Percentiles rank a stretch among this genome's conserved stretches.
These are phyloP conservation scores for Akanthomyces dipterigenus DNA, from an alignment of 2,329 filamentous ascomycete species.

Conservation along the genomic window DNA sequence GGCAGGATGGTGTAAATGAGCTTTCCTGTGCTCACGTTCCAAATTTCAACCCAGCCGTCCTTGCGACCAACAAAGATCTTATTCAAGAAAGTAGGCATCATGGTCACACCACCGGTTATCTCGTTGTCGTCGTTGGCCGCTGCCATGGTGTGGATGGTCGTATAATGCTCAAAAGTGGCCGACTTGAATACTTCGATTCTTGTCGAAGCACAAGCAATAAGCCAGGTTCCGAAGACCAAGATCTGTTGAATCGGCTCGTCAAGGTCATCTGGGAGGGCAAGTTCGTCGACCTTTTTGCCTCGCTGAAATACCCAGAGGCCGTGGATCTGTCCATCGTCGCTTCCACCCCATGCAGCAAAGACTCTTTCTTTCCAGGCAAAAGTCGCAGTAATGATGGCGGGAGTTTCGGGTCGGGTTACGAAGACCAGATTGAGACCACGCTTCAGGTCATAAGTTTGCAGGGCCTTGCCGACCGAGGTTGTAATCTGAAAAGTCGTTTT, in stretches of 20 bases:
- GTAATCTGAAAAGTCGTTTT: slow-evolving; percentile 97
- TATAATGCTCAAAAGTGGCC: slow-evolving; percentile 79
- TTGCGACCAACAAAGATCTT: slow-evolving; percentile 85
- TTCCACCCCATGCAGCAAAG: slow-evolving; percentile 81
- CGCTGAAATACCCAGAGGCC: slow-evolving; percentile 91
- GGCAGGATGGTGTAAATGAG: slow-evolving; percentile 86
- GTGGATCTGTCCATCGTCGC: slow-evolving; percentile 41
- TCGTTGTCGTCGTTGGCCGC: slow-evolving; percentile 53
- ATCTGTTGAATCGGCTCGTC: slow-evolving; percentile 69
- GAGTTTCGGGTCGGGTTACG: slow-evolving; percentile 84
- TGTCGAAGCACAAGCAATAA: slow-evolving; percentile 69
- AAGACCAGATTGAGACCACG: slow-evolving; percentile 89
- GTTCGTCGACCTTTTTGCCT: slow-evolving; percentile 73
- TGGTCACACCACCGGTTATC: slow-evolving; percentile 73
- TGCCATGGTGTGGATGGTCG: slow-evolving; percentile 61
- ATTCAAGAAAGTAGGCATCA: slow-evolving; percentile 92
- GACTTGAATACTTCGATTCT: slow-evolving; percentile 88
- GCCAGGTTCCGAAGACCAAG: slow-evolving; percentile 83
- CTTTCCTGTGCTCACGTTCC: slow-evolving; percentile 91
- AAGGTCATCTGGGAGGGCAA: slow-evolving; percentile 60
- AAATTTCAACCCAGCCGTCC: slow-evolving; percentile 91
- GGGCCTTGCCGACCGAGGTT: slow-evolving; percentile 79
- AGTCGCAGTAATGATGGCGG: slow-evolving; percentile 77
- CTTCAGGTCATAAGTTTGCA: slow-evolving; percentile 94
- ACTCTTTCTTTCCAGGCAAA: slow-evolving; percentile 80